Base-by-base conservation (phyloP, 148 eudicot species). In the Selenicereus undatus region DNA sequence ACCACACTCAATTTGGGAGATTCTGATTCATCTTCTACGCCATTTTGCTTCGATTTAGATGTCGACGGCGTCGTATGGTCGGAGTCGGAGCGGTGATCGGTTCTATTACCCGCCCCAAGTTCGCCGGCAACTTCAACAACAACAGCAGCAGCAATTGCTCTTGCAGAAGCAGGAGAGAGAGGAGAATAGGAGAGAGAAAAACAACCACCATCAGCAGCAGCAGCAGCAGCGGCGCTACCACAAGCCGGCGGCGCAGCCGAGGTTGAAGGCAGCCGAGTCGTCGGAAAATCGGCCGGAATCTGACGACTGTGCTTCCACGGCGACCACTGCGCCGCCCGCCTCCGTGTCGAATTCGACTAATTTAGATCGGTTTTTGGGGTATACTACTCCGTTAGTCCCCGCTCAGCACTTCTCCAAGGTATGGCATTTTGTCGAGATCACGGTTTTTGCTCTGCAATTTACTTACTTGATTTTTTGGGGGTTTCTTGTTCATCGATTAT, bases 351-450 rank as follows among this genome's bases (percentile, higher is more conserved):
- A 76, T 84, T 81, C 62, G 77, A 86, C 88, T 18, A 93, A 95
- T 89, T 89, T 95, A 85, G 96, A 93, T 90, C 93, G 92, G 78
- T 95, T 95, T 79, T 81, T 95, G 85, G 92, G 91, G 87, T 85
- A 87, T 64, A 95, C 97, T 65, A 95, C 94, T 86, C 97, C 97
- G 0, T 8, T 73, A 39, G 94, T 95, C 17, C 84, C 85, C 6
- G 93, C 97, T 52, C 97, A 91, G 79, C 78, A 80, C 71, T 89
- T 95, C 78, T 71, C 94, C 24, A 91, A 89, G 98, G 98, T 93
- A 88, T 29, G 42, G 5, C 5, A 18, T 29, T 51, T 24, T 56
- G n/a, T 14, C 29, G 17, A 26, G 43, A 78, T 82, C 54, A 79
- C 73, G 70, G 71, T 75, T 77, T 79, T 76, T 48, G 26, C 24